These are phyloP conservation scores for Stylosanthes scabra DNA, from an alignment of 331 rosid genomes.

Conservation along the genomic window DNA sequence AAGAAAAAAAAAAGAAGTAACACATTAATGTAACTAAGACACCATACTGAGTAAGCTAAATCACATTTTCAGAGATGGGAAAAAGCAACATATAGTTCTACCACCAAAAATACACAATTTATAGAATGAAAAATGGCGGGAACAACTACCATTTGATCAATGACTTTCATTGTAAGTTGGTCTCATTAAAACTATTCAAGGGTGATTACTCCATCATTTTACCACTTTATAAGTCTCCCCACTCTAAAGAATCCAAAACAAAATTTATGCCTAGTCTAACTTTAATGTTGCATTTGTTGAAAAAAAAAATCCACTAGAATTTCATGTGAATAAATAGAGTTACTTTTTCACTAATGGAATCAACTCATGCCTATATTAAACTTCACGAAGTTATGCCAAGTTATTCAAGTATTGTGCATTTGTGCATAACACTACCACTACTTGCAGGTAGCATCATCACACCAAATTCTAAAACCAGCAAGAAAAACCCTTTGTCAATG, in stretches of 20 bases:
- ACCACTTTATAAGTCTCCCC: too few relatives aligned
- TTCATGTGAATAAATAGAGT: neutral
- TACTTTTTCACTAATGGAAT: slow-evolving; percentile 8
- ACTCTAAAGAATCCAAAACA: too few relatives aligned
- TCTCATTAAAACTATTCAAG: too few relatives aligned
- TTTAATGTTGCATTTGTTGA: slow-evolving; percentile 3
- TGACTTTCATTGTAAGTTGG: too few relatives aligned
- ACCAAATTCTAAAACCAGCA: neutral
- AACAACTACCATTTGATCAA: too few relatives aligned
- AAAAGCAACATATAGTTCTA: slow-evolving; percentile 16
- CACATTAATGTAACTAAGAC: slow-evolving; percentile 7
- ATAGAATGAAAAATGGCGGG: too few relatives aligned
- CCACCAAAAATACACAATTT: too few relatives aligned
- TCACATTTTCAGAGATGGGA: neutral
- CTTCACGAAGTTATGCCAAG: neutral
- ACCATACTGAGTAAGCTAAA: neutral
- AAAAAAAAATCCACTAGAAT: neutral
- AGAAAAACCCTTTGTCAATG: neutral
- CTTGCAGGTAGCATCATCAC: slow-evolving; percentile 18
- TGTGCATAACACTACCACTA: neutral
- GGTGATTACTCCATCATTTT: too few relatives aligned
- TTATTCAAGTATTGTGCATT: slow-evolving; percentile 27
- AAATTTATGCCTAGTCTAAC: slow-evolving; percentile 2
- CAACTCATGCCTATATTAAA: neutral
- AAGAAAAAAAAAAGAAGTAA: neutral